These are phyloP conservation scores for Gossypium gossypioides DNA, from an alignment of 441 rosid genomes.

Conservation along the genomic window DNA sequence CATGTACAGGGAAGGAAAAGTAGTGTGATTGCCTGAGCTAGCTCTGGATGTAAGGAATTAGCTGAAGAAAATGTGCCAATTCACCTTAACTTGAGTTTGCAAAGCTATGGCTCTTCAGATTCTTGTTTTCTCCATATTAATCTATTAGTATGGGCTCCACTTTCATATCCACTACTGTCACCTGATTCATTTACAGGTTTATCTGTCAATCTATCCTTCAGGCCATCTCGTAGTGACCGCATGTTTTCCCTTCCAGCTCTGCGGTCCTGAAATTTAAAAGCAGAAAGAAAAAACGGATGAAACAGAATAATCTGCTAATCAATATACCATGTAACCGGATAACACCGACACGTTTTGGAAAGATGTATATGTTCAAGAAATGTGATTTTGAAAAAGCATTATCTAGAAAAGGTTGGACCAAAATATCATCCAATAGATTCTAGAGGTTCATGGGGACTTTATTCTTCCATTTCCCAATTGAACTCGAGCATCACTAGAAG, in stretches of 20 bases:
- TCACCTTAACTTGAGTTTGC: conserved; percentile 15
- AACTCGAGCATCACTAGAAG: neutral
- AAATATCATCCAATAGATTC: neutral
- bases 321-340: neutral
- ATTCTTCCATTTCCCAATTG: neutral
- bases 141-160: conserved; percentile 33
- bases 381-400: neutral
- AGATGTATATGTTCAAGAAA: neutral
- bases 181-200: conserved; percentile 47
- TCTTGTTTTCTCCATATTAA: conserved; percentile 35
- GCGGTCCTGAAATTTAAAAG: conserved; percentile 36
- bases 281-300: neutral
- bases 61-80: neutral
- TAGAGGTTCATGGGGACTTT: neutral
- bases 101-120: conserved; percentile 31
- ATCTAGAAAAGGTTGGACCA: neutral
- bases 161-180: conserved; percentile 64
- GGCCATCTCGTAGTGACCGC: conserved; percentile 14
- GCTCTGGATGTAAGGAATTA: neutral
- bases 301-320: neutral
- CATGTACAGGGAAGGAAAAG: conserved; percentile 2
- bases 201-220: conserved; percentile 32
- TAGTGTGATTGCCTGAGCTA: conserved; percentile 12
- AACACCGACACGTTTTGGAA: neutral
- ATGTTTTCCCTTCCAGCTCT: conserved; percentile 37